Conservation (phyloP, 768 basidiomycete genomes). For the Daedaleopsis nitida region DNA sequence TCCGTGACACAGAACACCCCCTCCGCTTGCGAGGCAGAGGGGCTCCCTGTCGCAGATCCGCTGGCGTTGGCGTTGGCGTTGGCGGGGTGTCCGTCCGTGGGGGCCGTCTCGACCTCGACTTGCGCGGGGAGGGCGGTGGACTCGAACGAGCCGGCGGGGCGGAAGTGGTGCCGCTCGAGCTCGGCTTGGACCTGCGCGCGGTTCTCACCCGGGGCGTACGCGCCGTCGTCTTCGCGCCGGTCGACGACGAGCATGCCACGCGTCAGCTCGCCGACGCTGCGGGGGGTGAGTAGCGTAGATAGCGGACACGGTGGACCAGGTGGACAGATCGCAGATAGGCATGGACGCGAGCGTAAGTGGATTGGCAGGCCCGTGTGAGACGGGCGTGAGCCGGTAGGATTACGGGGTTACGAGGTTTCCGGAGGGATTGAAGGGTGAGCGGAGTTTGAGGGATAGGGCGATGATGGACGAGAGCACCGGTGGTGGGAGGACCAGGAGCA, state of each 20-base stretch:
- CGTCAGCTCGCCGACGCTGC: conserved; percentile 74
- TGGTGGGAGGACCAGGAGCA: too few species aligned
- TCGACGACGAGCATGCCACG: conserved; percentile 89
- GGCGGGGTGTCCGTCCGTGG: background rate
- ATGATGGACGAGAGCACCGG: too few species aligned
- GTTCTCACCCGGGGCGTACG: conserved; percentile 65
- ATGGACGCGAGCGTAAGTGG: too few species aligned
- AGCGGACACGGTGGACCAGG: background rate
- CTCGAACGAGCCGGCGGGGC: conserved; percentile 41
- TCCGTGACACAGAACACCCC: conserved; percentile 44
- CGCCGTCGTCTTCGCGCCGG: conserved; percentile 64
- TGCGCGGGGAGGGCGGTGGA: conserved; percentile 56
- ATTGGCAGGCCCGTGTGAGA: background rate
- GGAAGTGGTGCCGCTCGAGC: conserved; percentile 40
- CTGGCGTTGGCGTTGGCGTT: background rate
- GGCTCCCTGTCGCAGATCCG: background rate
- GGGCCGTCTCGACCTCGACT: conserved; percentile 46
- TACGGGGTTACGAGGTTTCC: background rate
- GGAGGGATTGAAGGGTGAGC: background rate
- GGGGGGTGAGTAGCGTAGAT: background rate
- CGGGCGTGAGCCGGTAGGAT: background rate
- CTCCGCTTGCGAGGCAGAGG: background rate
- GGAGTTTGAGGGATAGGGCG: background rate
- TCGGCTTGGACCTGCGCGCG: conserved; percentile 62
- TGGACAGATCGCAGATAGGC: background rate